Percentiles rank a stretch among this genome's conserved stretches.
These are phyloP conservation scores for Penstemon newberryi DNA, from an alignment of 257 asterid species.

Conservation along the genomic window DNA sequence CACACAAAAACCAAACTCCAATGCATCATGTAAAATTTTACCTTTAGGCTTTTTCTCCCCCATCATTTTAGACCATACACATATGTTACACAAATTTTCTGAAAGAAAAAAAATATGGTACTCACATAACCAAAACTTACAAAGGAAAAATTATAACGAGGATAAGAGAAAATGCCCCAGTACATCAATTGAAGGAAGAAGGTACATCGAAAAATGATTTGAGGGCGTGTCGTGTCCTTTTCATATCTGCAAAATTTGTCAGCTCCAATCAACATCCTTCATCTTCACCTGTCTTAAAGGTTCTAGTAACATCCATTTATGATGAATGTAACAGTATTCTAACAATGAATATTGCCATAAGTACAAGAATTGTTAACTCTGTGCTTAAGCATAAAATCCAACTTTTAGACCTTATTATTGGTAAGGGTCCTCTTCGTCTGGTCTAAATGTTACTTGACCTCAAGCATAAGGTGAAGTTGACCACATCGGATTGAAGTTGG, in stretches of 20 bases:
- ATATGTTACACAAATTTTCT: too few relatives aligned
- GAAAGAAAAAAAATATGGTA: background rate
- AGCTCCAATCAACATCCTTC: conserved; percentile 23
- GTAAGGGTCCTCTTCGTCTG: too few relatives aligned
- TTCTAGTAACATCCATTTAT: conserved; percentile 3
- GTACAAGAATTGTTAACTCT: background rate
- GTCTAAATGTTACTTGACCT: too few relatives aligned
- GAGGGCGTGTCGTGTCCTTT: conserved; percentile 18
- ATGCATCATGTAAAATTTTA: background rate
- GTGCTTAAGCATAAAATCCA: background rate
- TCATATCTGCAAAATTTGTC: conserved; percentile 27
- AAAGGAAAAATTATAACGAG: conserved; percentile 2
- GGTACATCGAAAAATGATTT: conserved; percentile 14
- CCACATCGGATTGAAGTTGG: background rate
- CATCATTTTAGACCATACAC: background rate
- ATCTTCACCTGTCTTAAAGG: conserved; percentile 1
- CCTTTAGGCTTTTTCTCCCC: background rate
- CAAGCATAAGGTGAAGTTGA: background rate
- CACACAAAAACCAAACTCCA: conserved; percentile 9
- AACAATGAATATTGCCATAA: background rate
- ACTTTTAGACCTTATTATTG: background rate
- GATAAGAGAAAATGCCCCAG: background rate
- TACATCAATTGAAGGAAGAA: background rate
- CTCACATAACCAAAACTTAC: conserved; percentile 9
- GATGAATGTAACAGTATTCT: background rate